Conservation (phyloP, 371 early-diverging fungal species). For the Chytridium lagenaria region DNA sequence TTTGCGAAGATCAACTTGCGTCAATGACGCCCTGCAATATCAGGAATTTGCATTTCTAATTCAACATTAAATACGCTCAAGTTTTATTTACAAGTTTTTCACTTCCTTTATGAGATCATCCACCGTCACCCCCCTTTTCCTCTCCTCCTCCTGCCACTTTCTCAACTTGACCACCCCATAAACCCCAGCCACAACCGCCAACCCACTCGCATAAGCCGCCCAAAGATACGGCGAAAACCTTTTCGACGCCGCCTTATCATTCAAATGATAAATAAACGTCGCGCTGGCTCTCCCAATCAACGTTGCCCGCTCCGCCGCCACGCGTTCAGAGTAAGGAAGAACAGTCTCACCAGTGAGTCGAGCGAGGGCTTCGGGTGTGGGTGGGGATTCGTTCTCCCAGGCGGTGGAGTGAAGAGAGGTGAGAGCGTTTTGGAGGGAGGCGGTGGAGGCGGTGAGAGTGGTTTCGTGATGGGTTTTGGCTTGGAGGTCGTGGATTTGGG, state of each 20-base stretch:
- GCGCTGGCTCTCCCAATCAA: constrained; percentile 5
- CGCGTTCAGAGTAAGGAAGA: not conserved
- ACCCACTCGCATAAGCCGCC: constrained; percentile 6
- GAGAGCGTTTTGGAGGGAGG: not conserved
- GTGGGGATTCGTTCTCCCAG: not conserved
- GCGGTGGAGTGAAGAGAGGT: not conserved
- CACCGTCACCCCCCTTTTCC: not conserved
- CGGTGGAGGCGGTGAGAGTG: not conserved
- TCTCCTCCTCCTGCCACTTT: not conserved
- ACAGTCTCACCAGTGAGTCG: not conserved
- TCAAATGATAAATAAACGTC: constrained; percentile 11
- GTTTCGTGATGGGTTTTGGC: not conserved
- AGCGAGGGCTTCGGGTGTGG: not conserved
- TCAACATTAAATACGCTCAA: no score
- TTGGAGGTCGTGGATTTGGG: not conserved
- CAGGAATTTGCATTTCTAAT: no score
- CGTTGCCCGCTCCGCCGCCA: constrained; percentile 8
- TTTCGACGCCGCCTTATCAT: not conserved
- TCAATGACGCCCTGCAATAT: no score
- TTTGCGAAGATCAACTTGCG: no score
- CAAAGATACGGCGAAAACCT: constrained; percentile 10
- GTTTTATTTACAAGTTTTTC: no score
- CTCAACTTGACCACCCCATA: not conserved
- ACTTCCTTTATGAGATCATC: not conserved
- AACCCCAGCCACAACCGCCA: not conserved